Base-by-base conservation (phyloP, 371 early-diverging fungal genomes). In the Phascolomyces articulosus region DNA sequence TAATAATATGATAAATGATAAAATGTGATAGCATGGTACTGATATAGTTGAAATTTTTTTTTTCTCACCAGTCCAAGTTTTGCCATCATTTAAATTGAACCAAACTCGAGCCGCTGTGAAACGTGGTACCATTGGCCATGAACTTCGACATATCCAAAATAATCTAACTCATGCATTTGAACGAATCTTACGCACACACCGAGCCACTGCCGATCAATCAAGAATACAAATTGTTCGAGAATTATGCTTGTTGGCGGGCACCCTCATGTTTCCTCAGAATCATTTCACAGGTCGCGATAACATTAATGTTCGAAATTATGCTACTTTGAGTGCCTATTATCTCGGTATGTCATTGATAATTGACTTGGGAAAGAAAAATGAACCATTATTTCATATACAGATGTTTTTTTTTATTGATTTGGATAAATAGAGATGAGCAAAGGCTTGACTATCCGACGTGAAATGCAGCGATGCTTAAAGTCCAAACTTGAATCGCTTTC, bases 381-480 rank as follows among this genome's bases (percentile, higher is more conserved):
- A n/a, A n/a, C n/a, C n/a, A n/a, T n/a, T n/a, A n/a, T n/a, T n/a
- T n/a, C n/a, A n/a, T n/a, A n/a, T n/a, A n/a, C n/a, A n/a, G n/a
- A n/a, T n/a, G n/a, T 47, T 29, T 21, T n/a, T 29, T 16, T 34
- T 63, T 26, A n/a, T n/a, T n/a, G n/a, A n/a, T n/a, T n/a, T n/a
- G n/a, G n/a, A n/a, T n/a, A n/a, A n/a, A n/a, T 69, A 64, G 83
- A 85, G 58, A 82, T 82, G 78, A 74, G 82, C 0, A 84, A 85
- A 28, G 80, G 78, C 0, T 51, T 86, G 6, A 74, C 74, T 1
- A 66, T 81, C 21, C 79, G 85, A 21, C 79, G 88, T 23, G 87
- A 87, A 66, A 85, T 85, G 83, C 77, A 76, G 40, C 65, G 67
- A 1, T 72, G 83, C 48, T 59, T 86, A 21, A 65, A 65, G 13